phyloP scores from a whole-genome alignment of 495 filamentous ascomycete genomes.

The Tricharina praecox region DNA sequence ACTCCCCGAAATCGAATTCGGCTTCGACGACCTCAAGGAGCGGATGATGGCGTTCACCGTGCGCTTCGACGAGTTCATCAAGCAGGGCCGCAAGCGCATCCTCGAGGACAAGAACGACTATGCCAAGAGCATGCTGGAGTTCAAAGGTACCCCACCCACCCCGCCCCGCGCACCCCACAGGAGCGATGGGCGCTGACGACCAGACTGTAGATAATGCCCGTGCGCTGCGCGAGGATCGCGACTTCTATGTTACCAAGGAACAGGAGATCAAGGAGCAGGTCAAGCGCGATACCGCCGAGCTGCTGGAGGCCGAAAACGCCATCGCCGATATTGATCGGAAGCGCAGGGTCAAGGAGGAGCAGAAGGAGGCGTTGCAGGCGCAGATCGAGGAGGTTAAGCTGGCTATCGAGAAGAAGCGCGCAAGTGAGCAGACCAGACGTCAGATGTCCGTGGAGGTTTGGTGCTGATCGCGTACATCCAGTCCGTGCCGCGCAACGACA shows the following conservation, averaged over 20 bases:
- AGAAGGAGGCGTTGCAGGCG: slow-evolving; percentile 53
- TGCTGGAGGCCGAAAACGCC: slow-evolving; percentile 65
- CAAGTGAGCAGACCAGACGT: slow-evolving; percentile 30
- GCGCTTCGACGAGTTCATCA: slow-evolving; percentile 86
- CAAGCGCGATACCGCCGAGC: slow-evolving; percentile 72
- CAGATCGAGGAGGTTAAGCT: slow-evolving; percentile 68
- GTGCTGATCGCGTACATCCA: too few species aligned
- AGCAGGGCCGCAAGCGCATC: slow-evolving; percentile 70
- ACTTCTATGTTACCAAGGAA: slow-evolving; percentile 31
- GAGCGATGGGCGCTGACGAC: too few species aligned
- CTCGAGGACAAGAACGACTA: slow-evolving; percentile 89
- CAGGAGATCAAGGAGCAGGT: slow-evolving; percentile 16
- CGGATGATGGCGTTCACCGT: slow-evolving; percentile 87
- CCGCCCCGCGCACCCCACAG: too few species aligned
- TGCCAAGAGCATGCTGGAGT: slow-evolving; percentile 69
- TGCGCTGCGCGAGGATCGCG: too few species aligned
- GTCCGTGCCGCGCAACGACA: slow-evolving; percentile 20
- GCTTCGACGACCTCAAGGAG: slow-evolving; percentile 73
- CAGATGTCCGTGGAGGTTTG: too few species aligned
- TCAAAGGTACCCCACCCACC: slow-evolving; percentile 52
- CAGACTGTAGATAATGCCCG: too few species aligned
- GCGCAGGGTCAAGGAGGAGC: slow-evolving; percentile 54
- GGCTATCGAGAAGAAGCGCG: slow-evolving; percentile 44
- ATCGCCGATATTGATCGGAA: slow-evolving; percentile 59
- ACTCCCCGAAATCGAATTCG: not conserved